These are phyloP conservation scores for Aspergillus tubingensis DNA, from an alignment of 2,329 filamentous ascomycete species.

Conservation along the genomic window DNA sequence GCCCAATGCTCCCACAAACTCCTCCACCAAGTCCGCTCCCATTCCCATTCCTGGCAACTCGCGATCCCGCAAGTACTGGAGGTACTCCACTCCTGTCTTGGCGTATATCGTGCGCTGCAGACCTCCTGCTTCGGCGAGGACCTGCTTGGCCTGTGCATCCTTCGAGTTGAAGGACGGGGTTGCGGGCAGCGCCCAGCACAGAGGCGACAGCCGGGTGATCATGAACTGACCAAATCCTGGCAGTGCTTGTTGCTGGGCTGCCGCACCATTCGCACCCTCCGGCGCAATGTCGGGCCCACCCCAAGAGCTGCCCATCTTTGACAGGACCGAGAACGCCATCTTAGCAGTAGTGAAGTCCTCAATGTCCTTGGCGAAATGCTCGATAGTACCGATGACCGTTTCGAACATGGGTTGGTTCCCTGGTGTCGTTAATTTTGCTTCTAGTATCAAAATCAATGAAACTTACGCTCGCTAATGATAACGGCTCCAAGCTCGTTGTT, in stretches of 20 bases:
- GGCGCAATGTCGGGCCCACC: slow-evolving; percentile 75
- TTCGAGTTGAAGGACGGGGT: slow-evolving; percentile 77
- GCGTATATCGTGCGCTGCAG: slow-evolving; percentile 87
- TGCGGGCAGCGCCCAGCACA: slow-evolving; percentile 85
- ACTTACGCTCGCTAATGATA: slow-evolving; percentile 73
- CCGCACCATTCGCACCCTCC: slow-evolving; percentile 30
- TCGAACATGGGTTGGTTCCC: slow-evolving; percentile 91
- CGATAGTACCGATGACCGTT: slow-evolving; percentile 79
- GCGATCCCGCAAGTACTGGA: slow-evolving; percentile 51
- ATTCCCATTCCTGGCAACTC: slow-evolving; percentile 53
- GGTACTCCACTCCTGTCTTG: slow-evolving; percentile 83
- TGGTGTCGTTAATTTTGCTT: slow-evolving; percentile 20
- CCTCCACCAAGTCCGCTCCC: slow-evolving; percentile 48
- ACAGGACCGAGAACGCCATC: slow-evolving; percentile 79
- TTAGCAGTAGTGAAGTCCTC: slow-evolving; percentile 66
- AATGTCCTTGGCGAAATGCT: slow-evolving; percentile 78
- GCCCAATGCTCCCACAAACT: slow-evolving; percentile 49
- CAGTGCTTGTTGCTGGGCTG: slow-evolving; percentile 52
- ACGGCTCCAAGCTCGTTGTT: slow-evolving; percentile 87
- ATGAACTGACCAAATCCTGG: slow-evolving; percentile 92
- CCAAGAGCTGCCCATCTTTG: slow-evolving; percentile 83
- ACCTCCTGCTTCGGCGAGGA: slow-evolving; percentile 82
- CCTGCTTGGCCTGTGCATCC: slow-evolving; percentile 85
- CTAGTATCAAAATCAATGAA: background rate
- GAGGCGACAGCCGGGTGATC: slow-evolving; percentile 81